Conservation (phyloP, 257 asterid species). For the Dorcoceras hygrometricum region DNA sequence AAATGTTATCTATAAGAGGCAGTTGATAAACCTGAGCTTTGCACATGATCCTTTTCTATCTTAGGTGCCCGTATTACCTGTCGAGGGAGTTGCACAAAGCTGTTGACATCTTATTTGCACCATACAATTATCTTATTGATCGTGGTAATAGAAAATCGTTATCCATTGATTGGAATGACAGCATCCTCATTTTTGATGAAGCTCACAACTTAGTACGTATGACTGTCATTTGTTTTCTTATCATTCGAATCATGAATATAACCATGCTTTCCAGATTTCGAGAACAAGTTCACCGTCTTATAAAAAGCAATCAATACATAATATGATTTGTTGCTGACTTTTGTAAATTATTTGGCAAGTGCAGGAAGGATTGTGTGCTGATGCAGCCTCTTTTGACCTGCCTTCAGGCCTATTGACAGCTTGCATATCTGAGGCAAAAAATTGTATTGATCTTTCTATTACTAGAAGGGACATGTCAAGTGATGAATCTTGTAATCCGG, state of each 20-base stretch:
- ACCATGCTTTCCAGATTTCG: constrained; percentile 17
- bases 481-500: constrained; percentile 92
- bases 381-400: constrained; percentile 97
- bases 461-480: constrained; percentile 68
- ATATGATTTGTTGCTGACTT: constrained; percentile 26
- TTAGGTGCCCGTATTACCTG: constrained; percentile 93
- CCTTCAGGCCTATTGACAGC: constrained; percentile 80
- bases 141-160: constrained; percentile 68
- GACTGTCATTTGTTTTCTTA: constrained; percentile 21
- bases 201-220: constrained; percentile 91
- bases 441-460: constrained; percentile 66
- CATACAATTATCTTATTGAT: constrained; percentile 96
- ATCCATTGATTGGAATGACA: constrained; percentile 63
- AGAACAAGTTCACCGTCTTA: constrained; percentile 8
- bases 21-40: constrained; percentile 28
- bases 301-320: neutral
- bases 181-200: constrained; percentile 95
- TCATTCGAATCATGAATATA: constrained; percentile 12
- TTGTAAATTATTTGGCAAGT: constrained; percentile 19
- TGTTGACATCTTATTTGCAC: constrained; percentile 92
- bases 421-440: constrained; percentile 89
- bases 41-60: constrained; percentile 28
- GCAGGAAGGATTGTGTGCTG: constrained; percentile 97
- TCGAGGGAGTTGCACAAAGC: constrained; percentile 86
- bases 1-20: constrained; percentile 20